A percentile compares a stretch with the other conserved stretches of the same genome.
Conservation (phyloP, 352 stramenopile genomes). For the Phytophthora megakarya region DNA sequence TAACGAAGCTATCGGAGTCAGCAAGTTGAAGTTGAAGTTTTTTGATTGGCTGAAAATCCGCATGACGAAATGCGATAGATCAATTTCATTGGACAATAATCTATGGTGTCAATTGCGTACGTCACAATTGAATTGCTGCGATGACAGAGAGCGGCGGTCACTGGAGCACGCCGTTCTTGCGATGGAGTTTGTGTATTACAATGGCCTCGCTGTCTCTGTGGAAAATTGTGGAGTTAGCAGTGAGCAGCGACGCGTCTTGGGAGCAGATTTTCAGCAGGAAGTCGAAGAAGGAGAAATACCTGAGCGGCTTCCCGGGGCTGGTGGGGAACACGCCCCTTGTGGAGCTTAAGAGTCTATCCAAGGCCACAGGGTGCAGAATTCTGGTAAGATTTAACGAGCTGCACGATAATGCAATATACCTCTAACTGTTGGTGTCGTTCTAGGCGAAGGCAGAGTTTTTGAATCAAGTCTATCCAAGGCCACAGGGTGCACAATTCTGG, state of each 20-base stretch:
- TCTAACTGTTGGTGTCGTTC: constrained; percentile 1
- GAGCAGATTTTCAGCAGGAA: constrained; percentile 27
- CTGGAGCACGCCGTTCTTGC: constrained; percentile 52
- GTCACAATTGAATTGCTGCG: constrained; percentile 25
- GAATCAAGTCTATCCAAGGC: constrained; percentile 95
- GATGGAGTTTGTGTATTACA: constrained; percentile 61
- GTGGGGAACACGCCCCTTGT: constrained; percentile 95
- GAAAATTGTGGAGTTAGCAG: constrained; percentile 66
- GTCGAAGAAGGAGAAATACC: constrained; percentile 29
- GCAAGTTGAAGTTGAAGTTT: constrained; percentile 23
- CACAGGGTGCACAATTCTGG: constrained; percentile 90
- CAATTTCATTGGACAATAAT: constrained; percentile 39
- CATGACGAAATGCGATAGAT: constrained; percentile 12
- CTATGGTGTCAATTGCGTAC: constrained; percentile 29
- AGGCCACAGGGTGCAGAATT: constrained; percentile 90
- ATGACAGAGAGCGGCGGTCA: constrained; percentile 33
- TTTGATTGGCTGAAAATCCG: constrained; percentile 53
- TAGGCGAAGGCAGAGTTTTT: constrained; percentile 95
- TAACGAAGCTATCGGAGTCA: constrained; percentile 36
- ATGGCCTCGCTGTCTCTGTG: constrained; percentile 72
- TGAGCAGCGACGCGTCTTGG: constrained; percentile 13
- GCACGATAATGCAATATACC: neutral
- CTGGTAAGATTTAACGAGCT: constrained; percentile 45
- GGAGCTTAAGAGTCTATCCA: constrained; percentile 88
- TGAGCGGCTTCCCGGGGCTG: constrained; percentile 75